Percentiles rank a stretch among this genome's conserved stretches.
Conservation (phyloP, 345 rosid genomes). For the Bruguiera sexangula region DNA sequence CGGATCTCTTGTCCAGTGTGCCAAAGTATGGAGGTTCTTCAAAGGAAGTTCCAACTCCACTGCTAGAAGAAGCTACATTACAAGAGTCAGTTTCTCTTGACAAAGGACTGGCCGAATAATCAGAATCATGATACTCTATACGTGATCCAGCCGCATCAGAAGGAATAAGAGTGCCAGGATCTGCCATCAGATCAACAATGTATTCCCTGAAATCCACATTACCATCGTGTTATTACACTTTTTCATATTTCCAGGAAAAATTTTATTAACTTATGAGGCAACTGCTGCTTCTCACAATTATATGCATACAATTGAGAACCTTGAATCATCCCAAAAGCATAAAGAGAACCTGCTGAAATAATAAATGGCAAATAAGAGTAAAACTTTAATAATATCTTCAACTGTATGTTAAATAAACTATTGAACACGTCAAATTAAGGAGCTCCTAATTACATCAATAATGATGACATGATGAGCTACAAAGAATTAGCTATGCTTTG, state of each 20-base stretch:
- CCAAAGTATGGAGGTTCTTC: conserved; percentile 64
- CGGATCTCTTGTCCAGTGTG: conserved; percentile 47
- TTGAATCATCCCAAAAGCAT: background rate
- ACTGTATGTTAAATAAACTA: background rate
- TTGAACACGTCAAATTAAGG: background rate
- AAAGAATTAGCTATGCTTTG: conserved; percentile 4
- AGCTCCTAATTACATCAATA: conserved; percentile 2
- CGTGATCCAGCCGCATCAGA: conserved; percentile 72
- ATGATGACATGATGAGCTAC: conserved; percentile 7
- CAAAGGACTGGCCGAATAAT: conserved; percentile 60
- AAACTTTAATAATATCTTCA: background rate
- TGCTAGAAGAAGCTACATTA: conserved; percentile 60
- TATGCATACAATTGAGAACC: background rate
- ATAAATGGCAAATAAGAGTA: background rate
- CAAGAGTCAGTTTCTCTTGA: conserved; percentile 63
- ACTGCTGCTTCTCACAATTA: background rate
- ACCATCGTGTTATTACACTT: conserved; percentile 19
- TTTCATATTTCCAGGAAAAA: conserved; percentile 11
- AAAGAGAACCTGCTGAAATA: background rate
- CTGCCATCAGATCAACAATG: conserved; percentile 95
- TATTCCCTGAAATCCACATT: conserved; percentile 77
- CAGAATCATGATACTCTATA: conserved; percentile 57
- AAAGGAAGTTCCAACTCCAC: conserved; percentile 55
- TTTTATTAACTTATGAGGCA: background rate
- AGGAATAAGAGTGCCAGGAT: conserved; percentile 94